Evolutionary conservation across 257 asterid species (phyloP).

Genomic region (Cynanchum wilfordii): DNA sequence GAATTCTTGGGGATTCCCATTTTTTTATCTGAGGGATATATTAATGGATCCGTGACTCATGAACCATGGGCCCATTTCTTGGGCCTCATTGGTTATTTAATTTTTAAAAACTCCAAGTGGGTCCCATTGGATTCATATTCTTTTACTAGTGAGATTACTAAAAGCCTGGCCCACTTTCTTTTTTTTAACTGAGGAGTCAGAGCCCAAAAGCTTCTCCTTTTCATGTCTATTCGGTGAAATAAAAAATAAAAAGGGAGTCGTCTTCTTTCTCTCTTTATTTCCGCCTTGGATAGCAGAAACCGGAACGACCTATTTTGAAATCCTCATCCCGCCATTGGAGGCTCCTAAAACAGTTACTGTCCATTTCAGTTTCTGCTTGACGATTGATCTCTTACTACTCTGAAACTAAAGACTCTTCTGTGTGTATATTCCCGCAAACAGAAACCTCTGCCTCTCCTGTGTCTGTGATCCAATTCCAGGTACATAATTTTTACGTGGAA

Average conservation of each 20-base stretch:
- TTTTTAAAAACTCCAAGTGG: constrained; percentile 1
- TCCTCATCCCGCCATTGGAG: neutral
- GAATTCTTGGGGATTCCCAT: constrained; percentile 16
- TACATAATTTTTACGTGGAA: neutral
- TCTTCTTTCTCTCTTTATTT: neutral
- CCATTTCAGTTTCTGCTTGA: neutral
- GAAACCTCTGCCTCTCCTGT: constrained; percentile 2
- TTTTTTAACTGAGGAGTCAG: neutral
- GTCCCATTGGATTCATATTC: neutral
- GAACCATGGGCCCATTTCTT: constrained; percentile 23
- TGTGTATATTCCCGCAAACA: constrained; percentile 1
- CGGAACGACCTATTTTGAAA: neutral
- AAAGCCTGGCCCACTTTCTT: too few relatives aligned
- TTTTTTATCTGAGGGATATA: constrained; percentile 22
- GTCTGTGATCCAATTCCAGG: neutral
- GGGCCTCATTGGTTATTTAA: constrained; percentile 26
- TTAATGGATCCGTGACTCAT: constrained; percentile 9
- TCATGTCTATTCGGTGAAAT: too few relatives aligned
- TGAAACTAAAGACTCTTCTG: neutral
- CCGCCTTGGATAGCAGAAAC: neutral
- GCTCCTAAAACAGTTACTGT: too few relatives aligned
- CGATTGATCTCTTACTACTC: neutral
- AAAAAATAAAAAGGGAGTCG: too few relatives aligned
- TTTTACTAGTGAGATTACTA: neutral
- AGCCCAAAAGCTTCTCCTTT: neutral